Evolutionary conservation across 345 rosid species (phyloP), one percentile per base, ranked within the genome.

Genomic region (Populus euphratica): DNA sequence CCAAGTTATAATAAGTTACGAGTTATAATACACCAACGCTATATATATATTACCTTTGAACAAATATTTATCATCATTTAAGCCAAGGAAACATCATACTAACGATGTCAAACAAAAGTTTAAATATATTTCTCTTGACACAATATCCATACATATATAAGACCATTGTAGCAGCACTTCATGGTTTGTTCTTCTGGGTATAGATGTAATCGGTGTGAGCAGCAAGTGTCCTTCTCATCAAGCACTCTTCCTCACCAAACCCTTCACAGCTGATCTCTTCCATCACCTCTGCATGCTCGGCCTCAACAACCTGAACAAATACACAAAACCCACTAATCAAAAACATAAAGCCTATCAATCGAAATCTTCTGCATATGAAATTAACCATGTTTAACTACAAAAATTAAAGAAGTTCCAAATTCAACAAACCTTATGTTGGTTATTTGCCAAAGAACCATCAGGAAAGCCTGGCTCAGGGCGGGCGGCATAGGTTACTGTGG

Each of bases 401-500:
- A 2, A 41, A 41, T 10, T 10, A 1, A 47, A 33, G 14, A 1
- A 47, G 17, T 47, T 47, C 16, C 1, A 39, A 73, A 25, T 54
- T 59, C 29, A 76, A 73, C 75, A 8, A 21, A 87, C 93, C 93
- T 81, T 52, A 13, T 62, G 63, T 61, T 86, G 79, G 75, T 63
- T 74, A 49, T 83, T 78, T 2, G 38, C 78, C n/a, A 77, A 70
- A 41, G 84, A 78, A 52, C 44, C 79, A 76, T 25, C 64, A 20
- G 81, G 61, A 62, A 70, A 69, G 49, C 82, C 80, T 2, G 93
- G 90, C 52, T 54, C 80, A 2, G 83, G 83, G 31, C 96, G 86
- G 50, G 84, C 83, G 33, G 90, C 91, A 73, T 77, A 73, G 73
- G 83, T 72, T 67, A 84, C 72, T 35, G 88, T 72, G 43, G 91